Evolutionary conservation across 2,329 filamentous ascomycete genomes (phyloP).

Genomic region (Pseudocercospora fijiensis): DNA sequence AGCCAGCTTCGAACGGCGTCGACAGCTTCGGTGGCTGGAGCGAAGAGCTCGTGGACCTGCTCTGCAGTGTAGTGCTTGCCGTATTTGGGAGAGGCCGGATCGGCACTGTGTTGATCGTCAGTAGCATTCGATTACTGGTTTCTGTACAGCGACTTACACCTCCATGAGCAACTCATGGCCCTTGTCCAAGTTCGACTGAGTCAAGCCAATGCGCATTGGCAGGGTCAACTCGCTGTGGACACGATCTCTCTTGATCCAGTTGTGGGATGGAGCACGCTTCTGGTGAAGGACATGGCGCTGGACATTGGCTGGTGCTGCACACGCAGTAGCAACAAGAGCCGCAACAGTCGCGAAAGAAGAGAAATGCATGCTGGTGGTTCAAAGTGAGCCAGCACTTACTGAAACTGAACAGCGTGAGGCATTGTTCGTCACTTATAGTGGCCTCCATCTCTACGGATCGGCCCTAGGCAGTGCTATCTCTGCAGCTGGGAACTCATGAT

Average conservation of each 20-base stretch:
- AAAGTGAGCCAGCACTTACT: slow-evolving; percentile 15
- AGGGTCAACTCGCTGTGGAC: slow-evolving; percentile 29
- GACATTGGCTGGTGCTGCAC: slow-evolving; percentile 24
- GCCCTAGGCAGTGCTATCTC: not conserved
- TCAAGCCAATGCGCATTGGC: slow-evolving; percentile 33
- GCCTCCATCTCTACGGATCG: not conserved
- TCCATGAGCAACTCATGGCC: slow-evolving; percentile 26
- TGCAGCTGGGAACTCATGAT: not conserved
- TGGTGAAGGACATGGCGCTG: slow-evolving; percentile 46
- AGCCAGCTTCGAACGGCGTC: slow-evolving; percentile 44
- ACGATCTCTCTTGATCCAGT: slow-evolving; percentile 44
- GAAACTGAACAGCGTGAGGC: not conserved
- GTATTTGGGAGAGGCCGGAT: slow-evolving; percentile 36
- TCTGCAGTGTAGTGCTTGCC: slow-evolving; percentile 43
- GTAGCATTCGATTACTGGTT: not conserved
- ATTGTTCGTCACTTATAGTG: slow-evolving; percentile 2
- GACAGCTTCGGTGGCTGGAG: slow-evolving; percentile 39
- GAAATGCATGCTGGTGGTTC: slow-evolving; percentile 23
- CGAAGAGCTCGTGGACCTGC: slow-evolving; percentile 46
- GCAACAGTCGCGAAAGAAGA: slow-evolving; percentile 19
- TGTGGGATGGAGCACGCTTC: slow-evolving; percentile 39
- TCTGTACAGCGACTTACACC: slow-evolving; percentile 11
- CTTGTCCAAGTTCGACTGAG: slow-evolving; percentile 23
- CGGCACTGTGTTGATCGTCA: slow-evolving; percentile 10
- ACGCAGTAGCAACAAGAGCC: slow-evolving; percentile 15